Evolutionary conservation across 495 filamentous ascomycete genomes (phyloP), one percentile per base, ranked within the genome.

Genomic region (Talaromyces liani): DNA sequence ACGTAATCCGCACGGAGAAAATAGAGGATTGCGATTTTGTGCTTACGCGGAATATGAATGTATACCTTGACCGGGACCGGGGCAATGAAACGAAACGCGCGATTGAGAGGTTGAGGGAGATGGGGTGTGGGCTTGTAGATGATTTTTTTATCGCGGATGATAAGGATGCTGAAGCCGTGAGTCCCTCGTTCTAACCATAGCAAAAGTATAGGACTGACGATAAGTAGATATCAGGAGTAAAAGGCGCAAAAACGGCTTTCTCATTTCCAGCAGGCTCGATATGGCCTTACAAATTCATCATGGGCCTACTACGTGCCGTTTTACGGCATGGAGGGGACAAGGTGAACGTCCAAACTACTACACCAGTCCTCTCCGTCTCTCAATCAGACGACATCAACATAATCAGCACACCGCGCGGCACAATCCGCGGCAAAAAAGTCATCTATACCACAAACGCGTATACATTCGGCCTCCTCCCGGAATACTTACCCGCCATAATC

Each of bases 231-330:
- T 69, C 73, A 24, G 77, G 75, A 22, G 82, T 84, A 16, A 76
- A 78, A 41, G 82, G 79, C 4, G 81, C 81, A 0, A 71, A 63
- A 18, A 72, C 80, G 0, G 81, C 76, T 12, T 73, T 77, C 53
- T 66, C 65, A 4, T 73, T 73, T 12, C 68, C 71, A 2, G 77
- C 84, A 2, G 82, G 73, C 0, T 75, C 77, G 36, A 69, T 86
- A 5, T 95, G 90, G 91, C 92, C 92, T 0, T 95, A 94, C 71
- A 95, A 95, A 72, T 82, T 93, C 24, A 85, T 94, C 8, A 73
- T 86, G 7, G 84, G 82, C 64, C 77, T 92, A 1, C 20, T 64
- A 4, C 25, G 55, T 0, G 39, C 41, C 6, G 39, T 53, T 0
- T 20, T 60, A 1, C 9, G 60, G n/a, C 2, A 12, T 24, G 63